phyloP scores from a whole-genome alignment of 73 alveolate species.

The Tetrahymena thermophila region DNA sequence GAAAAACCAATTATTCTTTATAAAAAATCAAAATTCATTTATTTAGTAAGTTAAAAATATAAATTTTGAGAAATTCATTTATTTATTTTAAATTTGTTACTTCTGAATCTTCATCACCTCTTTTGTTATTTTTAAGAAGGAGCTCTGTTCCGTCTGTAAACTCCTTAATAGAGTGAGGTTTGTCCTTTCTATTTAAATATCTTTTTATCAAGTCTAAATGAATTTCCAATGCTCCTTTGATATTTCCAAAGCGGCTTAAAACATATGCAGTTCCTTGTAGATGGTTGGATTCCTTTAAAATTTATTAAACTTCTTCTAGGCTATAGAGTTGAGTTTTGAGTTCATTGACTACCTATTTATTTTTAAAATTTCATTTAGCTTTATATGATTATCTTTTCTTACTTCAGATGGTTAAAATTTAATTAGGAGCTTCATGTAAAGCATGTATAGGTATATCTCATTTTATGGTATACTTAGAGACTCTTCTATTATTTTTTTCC shows the following conservation, averaged over 20 bases:
- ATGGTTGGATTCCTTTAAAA: not conserved
- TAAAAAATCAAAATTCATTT: not conserved
- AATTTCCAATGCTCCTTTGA: not conserved
- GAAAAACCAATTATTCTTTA: not conserved
- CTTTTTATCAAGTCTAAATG: not conserved
- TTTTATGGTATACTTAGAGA: not conserved
- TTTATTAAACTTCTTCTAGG: not conserved
- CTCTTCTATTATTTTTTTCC: not conserved
- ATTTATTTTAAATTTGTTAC: not conserved
- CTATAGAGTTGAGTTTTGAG: not conserved
- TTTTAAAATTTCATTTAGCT: not conserved
- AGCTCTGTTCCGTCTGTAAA: not conserved
- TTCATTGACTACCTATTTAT: not conserved
- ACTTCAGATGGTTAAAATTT: not conserved
- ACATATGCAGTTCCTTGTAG: not conserved
- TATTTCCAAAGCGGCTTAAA: not conserved
- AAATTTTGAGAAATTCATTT: too few species aligned
- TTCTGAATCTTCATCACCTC: not conserved
- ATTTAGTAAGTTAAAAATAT: too few species aligned
- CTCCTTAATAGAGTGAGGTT: not conserved
- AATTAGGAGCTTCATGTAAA: not conserved
- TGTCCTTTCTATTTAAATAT: not conserved
- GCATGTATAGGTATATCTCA: not conserved
- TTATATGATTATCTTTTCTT: not conserved
- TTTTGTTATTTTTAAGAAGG: not conserved